Evolutionary conservation across 805 yeast species (phyloP).

Genomic region (Schizosaccharomyces pombe): ASM294v3 CU329670.1:1644001-1644500

Average conservation of each 20-base stretch:
- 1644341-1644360: conserved; percentile 22
- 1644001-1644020: conserved; percentile 22
- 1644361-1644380: conserved; percentile 25
- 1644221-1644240: conserved; percentile 63
- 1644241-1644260: conserved; percentile 44
- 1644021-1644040: conserved; percentile 71
- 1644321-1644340: conserved; percentile 20
- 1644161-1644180: conserved; percentile 43
- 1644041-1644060: conserved; percentile 39
- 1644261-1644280: conserved; percentile 31
- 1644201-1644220: conserved; percentile 31
- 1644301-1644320: conserved; percentile 24
- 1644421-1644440: conserved; percentile 42
- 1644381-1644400: not conserved
- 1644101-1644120: conserved; percentile 59
- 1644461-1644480: conserved; percentile 15
- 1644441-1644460: conserved; percentile 27
- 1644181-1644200: conserved; percentile 50
- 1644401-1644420: conserved; percentile 27
- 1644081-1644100: conserved; percentile 58
- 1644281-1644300: conserved; percentile 44
- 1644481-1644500: conserved; percentile 24
- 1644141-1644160: conserved; percentile 53
- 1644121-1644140: conserved; percentile 52
- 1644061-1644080: conserved; percentile 38